These are phyloP conservation scores for Plasmodium falciparum DNA, from an alignment of 169 alveolate species.

Conservation along the genomic window DNA sequence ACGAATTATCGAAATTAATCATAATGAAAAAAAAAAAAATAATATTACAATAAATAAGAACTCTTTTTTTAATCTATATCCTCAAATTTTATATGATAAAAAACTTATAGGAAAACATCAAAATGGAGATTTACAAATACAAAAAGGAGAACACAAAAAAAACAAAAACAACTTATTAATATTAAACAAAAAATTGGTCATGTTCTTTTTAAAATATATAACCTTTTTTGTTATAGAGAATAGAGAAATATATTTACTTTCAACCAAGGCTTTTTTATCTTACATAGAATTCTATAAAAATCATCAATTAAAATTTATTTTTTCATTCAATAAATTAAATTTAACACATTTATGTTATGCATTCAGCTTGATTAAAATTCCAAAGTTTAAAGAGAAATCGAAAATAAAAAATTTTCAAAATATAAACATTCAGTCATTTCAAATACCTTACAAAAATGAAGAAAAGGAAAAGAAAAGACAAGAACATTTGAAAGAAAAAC, in stretches of 20 bases:
- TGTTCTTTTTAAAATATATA: constrained; percentile 27
- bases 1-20: neutral
- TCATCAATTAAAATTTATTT: constrained; percentile 56
- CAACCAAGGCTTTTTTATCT: constrained; percentile 56
- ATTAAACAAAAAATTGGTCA: constrained; percentile 41
- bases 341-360: constrained; percentile 43
- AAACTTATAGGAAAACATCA: too few relatives aligned
- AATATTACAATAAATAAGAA: neutral
- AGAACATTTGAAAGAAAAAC: constrained; percentile 26
- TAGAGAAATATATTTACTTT: constrained; percentile 47
- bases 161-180: constrained; percentile 10
- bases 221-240: constrained; percentile 49
- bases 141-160: neutral
- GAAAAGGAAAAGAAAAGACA: constrained; percentile 45
- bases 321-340: constrained; percentile 50
- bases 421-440: constrained; percentile 21
- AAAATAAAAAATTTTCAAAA: constrained; percentile 44
- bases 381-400: constrained; percentile 44
- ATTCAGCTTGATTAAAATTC: constrained; percentile 40
- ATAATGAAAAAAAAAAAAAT: neutral
- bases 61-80: neutral
- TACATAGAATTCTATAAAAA: constrained; percentile 63
- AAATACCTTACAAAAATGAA: constrained; percentile 38
- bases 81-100: neutral
- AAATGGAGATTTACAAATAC: neutral